Evolutionary conservation across 129 eudicot species (phyloP), one percentile per base, ranked within the genome.

Genomic region (Artemisia annua): DNA sequence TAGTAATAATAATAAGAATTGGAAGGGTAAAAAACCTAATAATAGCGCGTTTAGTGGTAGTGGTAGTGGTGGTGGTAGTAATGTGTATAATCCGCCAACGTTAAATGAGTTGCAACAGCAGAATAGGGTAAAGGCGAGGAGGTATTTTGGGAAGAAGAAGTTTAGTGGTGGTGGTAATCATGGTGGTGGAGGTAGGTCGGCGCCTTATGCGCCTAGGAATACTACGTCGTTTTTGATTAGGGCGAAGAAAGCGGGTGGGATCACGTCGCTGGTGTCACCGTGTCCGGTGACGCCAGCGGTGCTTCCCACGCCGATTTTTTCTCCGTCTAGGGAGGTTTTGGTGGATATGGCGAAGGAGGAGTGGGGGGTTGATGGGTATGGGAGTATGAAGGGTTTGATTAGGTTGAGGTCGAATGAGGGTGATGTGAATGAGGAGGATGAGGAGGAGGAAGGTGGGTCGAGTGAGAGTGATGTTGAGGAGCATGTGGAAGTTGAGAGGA

Each of bases 391-490:
- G 19, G 84, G 80, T 0, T 43, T 80, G 9, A 80, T 80, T 49
- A 80, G 98, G 81, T 80, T 89, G 20, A 57, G 96, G 69, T 85
- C 96, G 8, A 63, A 63, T 50, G 96, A 89, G 46, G 82, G 71
- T 26, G 91, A 86, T 48, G 81, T 71, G 18, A 75, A 80, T 24
- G 88, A 75, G 8, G 90, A 87, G 8, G 92, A 87, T 6, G 98
- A 87, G 12, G 95, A 85, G 7, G 93, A 88, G 11, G 97, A 81
- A 56, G 96, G 87, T 7, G 91, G 83, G 0, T 83, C 96, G 2
- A 85, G 98, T 69, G 98, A 89, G 80, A 92, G 95, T 81, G 96
- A 92, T 53, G 89, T 92, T 17, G 97, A 92, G 74, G 97, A 92
- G 82, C 92, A 83, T 70, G 88, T 87, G 48, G 97, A 91, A 82